These are phyloP conservation scores for Cladosporium colombiae DNA, from an alignment of 2,329 filamentous ascomycete species.

Conservation along the genomic window DNA sequence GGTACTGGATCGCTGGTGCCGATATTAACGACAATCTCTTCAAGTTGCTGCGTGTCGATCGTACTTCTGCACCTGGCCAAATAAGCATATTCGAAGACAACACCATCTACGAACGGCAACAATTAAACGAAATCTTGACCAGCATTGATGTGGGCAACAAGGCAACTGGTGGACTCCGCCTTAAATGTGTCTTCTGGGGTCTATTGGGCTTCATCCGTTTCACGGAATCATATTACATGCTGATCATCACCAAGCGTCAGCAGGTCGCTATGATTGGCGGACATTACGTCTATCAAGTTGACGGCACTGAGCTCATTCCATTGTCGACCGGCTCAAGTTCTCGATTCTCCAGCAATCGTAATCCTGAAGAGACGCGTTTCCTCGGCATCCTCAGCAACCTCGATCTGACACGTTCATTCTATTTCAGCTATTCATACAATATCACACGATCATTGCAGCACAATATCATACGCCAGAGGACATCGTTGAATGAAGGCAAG, in stretches of 20 bases:
- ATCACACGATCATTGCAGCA: slow-evolving; percentile 89
- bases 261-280: slow-evolving; percentile 95
- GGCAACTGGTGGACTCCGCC: slow-evolving; percentile 81
- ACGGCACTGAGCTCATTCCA: slow-evolving; percentile 88
- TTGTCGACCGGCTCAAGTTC: slow-evolving; percentile 69
- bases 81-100: slow-evolving; percentile 90
- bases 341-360: slow-evolving; percentile 75
- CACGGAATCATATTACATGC: slow-evolving; percentile 95
- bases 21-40: slow-evolving; percentile 88
- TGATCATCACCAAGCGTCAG: slow-evolving; percentile 91
- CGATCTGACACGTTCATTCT: slow-evolving; percentile 88
- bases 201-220: slow-evolving; percentile 93
- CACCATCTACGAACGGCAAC: slow-evolving; percentile 86
- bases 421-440: slow-evolving; percentile 98
- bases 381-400: slow-evolving; percentile 86
- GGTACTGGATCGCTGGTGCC: slow-evolving; percentile 91
- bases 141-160: slow-evolving; percentile 96
- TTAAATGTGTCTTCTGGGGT: slow-evolving; percentile 90
- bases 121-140: slow-evolving; percentile 91
- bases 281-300: slow-evolving; percentile 93
- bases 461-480: slow-evolving; percentile 81
- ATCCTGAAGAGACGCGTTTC: slow-evolving; percentile 87
- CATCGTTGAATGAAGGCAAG: slow-evolving; percentile 65
- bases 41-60: slow-evolving; percentile 91
- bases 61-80: slow-evolving; percentile 76